Conservation (phyloP, 164 flowering plant genomes). For the Amborella trichopoda region DNA sequence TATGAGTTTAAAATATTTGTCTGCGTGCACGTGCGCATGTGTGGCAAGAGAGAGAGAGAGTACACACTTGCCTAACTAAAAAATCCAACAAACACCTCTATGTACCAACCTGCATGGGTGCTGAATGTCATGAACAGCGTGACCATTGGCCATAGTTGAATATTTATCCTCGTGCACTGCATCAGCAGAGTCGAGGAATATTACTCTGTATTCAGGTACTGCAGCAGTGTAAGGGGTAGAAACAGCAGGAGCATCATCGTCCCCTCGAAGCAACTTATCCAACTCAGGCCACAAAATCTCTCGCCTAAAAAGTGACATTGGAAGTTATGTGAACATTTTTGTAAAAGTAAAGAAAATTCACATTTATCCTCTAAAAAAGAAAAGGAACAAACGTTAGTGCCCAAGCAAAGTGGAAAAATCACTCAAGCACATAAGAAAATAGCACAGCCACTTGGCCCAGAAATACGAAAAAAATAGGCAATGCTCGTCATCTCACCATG, state of each 20-base stretch:
- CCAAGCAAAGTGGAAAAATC: too few species aligned
- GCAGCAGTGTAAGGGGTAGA: constrained; percentile 93
- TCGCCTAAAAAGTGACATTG: constrained; percentile 33
- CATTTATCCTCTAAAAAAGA: too few species aligned
- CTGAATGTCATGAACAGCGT: constrained; percentile 71
- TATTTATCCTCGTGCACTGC: constrained; percentile 26
- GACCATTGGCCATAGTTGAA: constrained; percentile 55
- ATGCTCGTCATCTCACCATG: too few species aligned
- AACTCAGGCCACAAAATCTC: constrained; percentile 88
- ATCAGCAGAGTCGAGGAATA: constrained; percentile 42
- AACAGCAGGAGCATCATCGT: constrained; percentile 49
- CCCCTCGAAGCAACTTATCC: constrained; percentile 76
- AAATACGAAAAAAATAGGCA: too few species aligned
- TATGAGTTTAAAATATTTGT: too few species aligned
- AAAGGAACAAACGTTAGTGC: too few species aligned
- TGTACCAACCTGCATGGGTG: constrained; percentile 75
- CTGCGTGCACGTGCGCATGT: not conserved
- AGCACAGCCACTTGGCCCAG: too few species aligned
- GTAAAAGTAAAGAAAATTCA: not conserved
- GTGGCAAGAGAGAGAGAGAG: constrained; percentile 6
- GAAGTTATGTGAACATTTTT: not conserved
- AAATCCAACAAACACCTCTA: not conserved
- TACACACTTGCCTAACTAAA: constrained; percentile 39
- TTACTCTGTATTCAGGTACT: constrained; percentile 71
- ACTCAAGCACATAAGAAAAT: too few species aligned